phyloP scores from a whole-genome alignment of 768 basidiomycete species.

The Sarcodon sp. region DNA sequence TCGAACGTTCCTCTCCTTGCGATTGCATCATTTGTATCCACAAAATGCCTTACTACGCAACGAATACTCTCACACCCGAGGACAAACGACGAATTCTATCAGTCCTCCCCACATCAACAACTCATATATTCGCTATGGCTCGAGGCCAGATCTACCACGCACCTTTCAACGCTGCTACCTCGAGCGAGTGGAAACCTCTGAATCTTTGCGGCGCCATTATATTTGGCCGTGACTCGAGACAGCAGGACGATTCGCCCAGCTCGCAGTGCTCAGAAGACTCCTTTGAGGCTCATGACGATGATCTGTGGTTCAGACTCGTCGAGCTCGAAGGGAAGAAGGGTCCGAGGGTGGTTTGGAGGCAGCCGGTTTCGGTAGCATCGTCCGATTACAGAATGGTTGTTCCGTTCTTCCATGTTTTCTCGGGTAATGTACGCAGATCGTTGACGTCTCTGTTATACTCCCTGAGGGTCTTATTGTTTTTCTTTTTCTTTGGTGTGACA shows the following conservation, averaged over 20 bases:
- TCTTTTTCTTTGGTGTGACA: conserved; percentile 3
- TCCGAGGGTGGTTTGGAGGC: conserved; percentile 44
- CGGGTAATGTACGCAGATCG: conserved; percentile 55
- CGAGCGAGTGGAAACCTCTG: conserved; percentile 42
- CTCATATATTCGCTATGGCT: conserved; percentile 35
- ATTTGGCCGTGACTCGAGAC: conserved; percentile 23
- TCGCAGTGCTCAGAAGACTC: background rate
- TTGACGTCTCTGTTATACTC: background rate
- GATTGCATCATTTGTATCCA: background rate
- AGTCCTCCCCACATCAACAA: conserved; percentile 11
- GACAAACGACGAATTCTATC: conserved; percentile 10
- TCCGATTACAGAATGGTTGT: conserved; percentile 73
- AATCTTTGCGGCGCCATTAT: conserved; percentile 47
- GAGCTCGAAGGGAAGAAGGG: conserved; percentile 29
- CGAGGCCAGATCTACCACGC: conserved; percentile 51
- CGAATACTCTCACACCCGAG: conserved; percentile 5
- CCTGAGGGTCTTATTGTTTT: conserved; percentile 9
- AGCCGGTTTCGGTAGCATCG: conserved; percentile 37
- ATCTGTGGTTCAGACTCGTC: conserved; percentile 53
- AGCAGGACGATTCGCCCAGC: conserved; percentile 13
- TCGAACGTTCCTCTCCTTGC: background rate
- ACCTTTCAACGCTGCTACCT: conserved; percentile 29
- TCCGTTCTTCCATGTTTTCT: conserved; percentile 88
- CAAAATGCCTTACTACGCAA: background rate
- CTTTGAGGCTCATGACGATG: conserved; percentile 1